Evolutionary conservation across 768 basidiomycete genomes (phyloP), one percentile per base, ranked within the genome.

Genomic region (Lentinula detonsa): DNA sequence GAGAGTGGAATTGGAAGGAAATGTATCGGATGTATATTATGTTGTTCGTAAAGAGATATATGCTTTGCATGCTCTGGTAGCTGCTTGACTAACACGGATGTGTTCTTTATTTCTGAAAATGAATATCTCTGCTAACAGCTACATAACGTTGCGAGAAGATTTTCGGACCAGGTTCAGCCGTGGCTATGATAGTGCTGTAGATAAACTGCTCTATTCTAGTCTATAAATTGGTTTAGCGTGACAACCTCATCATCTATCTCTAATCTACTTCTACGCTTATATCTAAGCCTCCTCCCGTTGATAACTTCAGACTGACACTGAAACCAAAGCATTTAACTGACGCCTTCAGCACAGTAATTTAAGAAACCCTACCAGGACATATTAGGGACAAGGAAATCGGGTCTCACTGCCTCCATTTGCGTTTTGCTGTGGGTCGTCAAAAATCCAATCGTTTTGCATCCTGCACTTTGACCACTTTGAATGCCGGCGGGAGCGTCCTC

Each of bases 401-500:
- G 84, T 43, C 78, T 67, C 10, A 82, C 82, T 6, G 78, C 85
- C 64, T 86, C 76, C 64, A 98, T 77, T 65, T 87, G 83, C 61
- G 85, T 83, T 55, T 83, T 77, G 28, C 80, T 79, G 71, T 96
- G 94, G 5, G 88, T 86, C 1, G 95, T 98, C 61, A 92, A 78
- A 33, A 97, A 74, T 1, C 85, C 96, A 52, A 98, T 77, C 0
- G 92, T 93, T 69, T 82, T 90, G 71, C 90, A 88, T 13, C 96
- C 95, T 5, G 93, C 91, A 0, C 87, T 82, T 49, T 83, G 76
- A 10, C 94, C 94, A 62, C 93, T 90, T 43, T 76, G 77, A 66
- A 98, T 79, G 18, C 95, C 95, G 15, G 85, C 85, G 1, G 94
- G 94, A 2, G 95, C 92, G 74, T 98, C 96, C 70, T 96, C 94